A percentile compares a stretch with the other conserved stretches of the same genome.
phyloP scores from a whole-genome alignment of 306 rosid species.

The Dicorynia guianensis region DNA sequence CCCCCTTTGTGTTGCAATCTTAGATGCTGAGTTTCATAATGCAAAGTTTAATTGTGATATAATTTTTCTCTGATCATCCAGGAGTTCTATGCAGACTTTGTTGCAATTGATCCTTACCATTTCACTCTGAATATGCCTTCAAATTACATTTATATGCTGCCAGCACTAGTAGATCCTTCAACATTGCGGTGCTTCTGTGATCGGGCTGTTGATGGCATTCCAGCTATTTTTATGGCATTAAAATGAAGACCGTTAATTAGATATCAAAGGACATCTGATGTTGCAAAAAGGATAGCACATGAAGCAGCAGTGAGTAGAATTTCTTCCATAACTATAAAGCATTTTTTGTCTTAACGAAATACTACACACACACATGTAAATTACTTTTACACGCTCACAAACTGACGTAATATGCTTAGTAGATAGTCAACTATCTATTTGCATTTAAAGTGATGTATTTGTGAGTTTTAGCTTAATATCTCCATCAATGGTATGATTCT shows the following conservation, averaged over 20 bases:
- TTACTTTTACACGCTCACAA: neutral
- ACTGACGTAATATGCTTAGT: neutral
- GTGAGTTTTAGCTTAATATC: constrained; percentile 24
- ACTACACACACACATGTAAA: neutral
- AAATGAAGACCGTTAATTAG: constrained; percentile 91
- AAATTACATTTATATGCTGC: constrained; percentile 85
- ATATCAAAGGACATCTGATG: constrained; percentile 91
- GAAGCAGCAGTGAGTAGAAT: constrained; percentile 72
- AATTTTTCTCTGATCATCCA: constrained; percentile 55
- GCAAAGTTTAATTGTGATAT: constrained; percentile 40
- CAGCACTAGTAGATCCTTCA: constrained; percentile 87
- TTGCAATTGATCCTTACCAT: constrained; percentile 88
- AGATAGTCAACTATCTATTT: neutral
- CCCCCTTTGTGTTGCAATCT: constrained; percentile 29
- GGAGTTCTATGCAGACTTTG: constrained; percentile 92
- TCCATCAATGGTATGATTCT: constrained; percentile 35
- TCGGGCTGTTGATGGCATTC: constrained; percentile 84
- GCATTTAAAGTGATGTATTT: constrained; percentile 18
- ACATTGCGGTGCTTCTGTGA: constrained; percentile 72
- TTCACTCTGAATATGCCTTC: constrained; percentile 81
- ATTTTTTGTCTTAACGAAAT: neutral
- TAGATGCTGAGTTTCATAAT: constrained; percentile 33
- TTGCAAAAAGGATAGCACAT: constrained; percentile 90
- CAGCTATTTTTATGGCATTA: constrained; percentile 83
- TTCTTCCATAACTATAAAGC: constrained; percentile 5